Conservation (phyloP, 352 stramenopile genomes). For the Pilasporangium apinafurcum region DNA sequence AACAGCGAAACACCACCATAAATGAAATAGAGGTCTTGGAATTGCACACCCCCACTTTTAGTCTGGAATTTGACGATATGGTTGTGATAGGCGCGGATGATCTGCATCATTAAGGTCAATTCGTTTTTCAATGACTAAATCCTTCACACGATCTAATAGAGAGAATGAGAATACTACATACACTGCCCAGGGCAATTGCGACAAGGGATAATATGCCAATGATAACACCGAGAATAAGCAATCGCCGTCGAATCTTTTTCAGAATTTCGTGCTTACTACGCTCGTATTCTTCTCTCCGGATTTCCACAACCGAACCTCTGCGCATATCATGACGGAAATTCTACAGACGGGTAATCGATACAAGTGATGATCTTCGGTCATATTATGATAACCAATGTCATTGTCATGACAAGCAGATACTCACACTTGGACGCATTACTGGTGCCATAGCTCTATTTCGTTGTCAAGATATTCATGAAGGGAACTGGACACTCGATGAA, state of each 20-base stretch:
- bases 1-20: slow-evolving; percentile 35
- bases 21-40: slow-evolving; percentile 65
- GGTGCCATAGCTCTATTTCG: slow-evolving; percentile 27
- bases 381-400: too few relatives aligned
- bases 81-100: slow-evolving; percentile 39
- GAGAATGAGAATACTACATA: too few relatives aligned
- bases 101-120: too few relatives aligned
- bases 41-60: slow-evolving; percentile 16
- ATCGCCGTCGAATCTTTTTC: slow-evolving; percentile 62
- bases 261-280: slow-evolving; percentile 67
- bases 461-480: neutral
- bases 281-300: slow-evolving; percentile 67
- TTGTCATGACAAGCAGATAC: slow-evolving; percentile 6
- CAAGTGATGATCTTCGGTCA: too few relatives aligned
- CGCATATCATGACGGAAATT: slow-evolving; percentile 67
- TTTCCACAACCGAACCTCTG: slow-evolving; percentile 55
- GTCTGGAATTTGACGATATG: slow-evolving; percentile 43
- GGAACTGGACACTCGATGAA: neutral
- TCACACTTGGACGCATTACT: slow-evolving; percentile 57
- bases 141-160: too few relatives aligned
- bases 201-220: slow-evolving; percentile 38
- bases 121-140: too few relatives aligned
- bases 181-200: slow-evolving; percentile 39
- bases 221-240: slow-evolving; percentile 50
- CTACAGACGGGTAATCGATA: slow-evolving; percentile 19